Evolutionary conservation across 495 filamentous ascomycete genomes (phyloP), one percentile per base, ranked within the genome.

Genomic region (Durotheca rogersii): DNA sequence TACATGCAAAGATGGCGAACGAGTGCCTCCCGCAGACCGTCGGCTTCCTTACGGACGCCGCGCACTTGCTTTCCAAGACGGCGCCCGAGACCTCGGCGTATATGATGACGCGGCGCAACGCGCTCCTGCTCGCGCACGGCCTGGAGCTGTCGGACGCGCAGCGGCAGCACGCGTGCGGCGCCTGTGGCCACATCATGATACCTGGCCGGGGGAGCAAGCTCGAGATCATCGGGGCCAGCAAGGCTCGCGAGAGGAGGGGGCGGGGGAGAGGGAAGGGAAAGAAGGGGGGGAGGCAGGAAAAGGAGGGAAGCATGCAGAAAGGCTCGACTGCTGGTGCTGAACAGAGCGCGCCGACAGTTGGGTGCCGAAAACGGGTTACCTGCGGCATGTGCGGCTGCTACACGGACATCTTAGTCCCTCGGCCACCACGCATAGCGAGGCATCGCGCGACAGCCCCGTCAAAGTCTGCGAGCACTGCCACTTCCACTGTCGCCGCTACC

Each of bases 171-270:
- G 67, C 70, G 12, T 81, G 78, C 60, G 68, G 58, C 23, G 71
- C 70, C 35, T 81, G 78, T 53, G 78, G 78, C 20, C 71, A 77
- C 47, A 77, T 79, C 38, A 70, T 79, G 66, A 60, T 79, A 23
- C 42, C 60, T 4, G 78, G 78, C 0, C 57, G 68, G 37, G 72
- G 65, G 0, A 69, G 65, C 42, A 39, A 47, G 9, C 47, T 80
- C 10, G 51, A 70, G 19, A 47, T 73, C 6, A 63, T 73, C 6
- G 64, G 71, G 18, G 42, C 62, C 7, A 57, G 53, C 14, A 68
- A 66, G 32, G 25, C 42, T 15, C 7, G 35, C 9, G 46, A 31
- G 44, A 52, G 35, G 14, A 63, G 21, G 12, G 41, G 21, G 20
- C 18, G 25, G 29, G 30, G 38, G 29, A 10, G 29, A 17, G 25